Evolutionary conservation across 2,329 filamentous ascomycete genomes (phyloP), one percentile per base, ranked within the genome.

Genomic region (Raffaelea albimanens): DNA sequence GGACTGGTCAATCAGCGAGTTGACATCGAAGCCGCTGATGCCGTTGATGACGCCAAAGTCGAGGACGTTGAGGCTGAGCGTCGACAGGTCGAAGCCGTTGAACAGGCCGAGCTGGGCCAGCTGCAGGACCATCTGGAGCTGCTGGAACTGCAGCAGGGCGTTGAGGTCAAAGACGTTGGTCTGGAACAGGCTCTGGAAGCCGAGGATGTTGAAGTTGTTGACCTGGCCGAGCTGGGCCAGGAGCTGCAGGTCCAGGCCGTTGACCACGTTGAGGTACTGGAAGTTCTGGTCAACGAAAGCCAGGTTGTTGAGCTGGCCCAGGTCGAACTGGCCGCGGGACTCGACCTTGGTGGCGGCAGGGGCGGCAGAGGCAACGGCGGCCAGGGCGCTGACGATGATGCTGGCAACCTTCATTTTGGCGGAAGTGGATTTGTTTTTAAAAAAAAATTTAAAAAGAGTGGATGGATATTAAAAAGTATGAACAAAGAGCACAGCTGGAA

Each of bases 331-430:
- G 45, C 59, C 33, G 48, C 62, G 63, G 39, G 66, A 57, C 51
- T 66, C 62, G 46, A 68, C 47, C 55, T 60, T 60, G 50, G 62
- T 55, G 49, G 65, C 13, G 34, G 31, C 56, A 40, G 72, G 71
- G 43, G 69, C 68, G 44, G 71, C 71, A 46, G 59, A 54, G 52
- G 61, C 68, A 52, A 73, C 57, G 52, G 69, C 67, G 54, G 69
- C 69, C 47, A 73, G 63, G 49, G 63, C 62, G 59, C 66, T 61
- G 58, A 65, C 57, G 60, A 76, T 50, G 61, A 75, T 57, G 53
- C 64, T 65, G 45, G 66, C 59, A 62, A 65, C 61, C 68, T 74
- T 72, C 72, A 76, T 76, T 55, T 67, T 73, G 67, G 60, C 48
- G 53, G 56, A 38, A 14, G 14, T 46, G 55, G 51, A 43, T 48